Percentiles rank a stretch among this genome's conserved stretches.
Conservation (phyloP, 768 basidiomycete genomes). For the Lepiota venenata region DNA sequence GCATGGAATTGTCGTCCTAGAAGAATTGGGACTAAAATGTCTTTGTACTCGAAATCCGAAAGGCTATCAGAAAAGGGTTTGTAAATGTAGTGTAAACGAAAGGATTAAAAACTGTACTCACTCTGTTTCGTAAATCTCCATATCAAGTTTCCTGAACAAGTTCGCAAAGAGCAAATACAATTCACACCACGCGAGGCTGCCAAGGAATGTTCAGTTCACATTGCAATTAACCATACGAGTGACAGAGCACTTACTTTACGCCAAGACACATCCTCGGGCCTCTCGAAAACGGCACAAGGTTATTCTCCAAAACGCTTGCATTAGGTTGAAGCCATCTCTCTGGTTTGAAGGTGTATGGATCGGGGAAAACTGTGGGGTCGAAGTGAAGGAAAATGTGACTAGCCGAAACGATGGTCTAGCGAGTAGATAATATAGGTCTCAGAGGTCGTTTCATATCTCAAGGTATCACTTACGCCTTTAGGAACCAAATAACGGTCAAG, state of each 20-base stretch:
- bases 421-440: background rate
- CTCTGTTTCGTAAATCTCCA: slow-evolving; percentile 16
- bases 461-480: slow-evolving; percentile 27
- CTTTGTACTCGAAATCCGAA: slow-evolving; percentile 9
- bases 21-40: slow-evolving; percentile 12
- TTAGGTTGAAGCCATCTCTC: slow-evolving; percentile 39
- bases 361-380: slow-evolving; percentile 36
- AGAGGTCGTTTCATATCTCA: background rate
- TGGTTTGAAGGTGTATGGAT: slow-evolving; percentile 35
- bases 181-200: slow-evolving; percentile 31
- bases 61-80: background rate
- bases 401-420: slow-evolving; percentile 38
- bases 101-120: background rate
- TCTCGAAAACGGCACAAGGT: slow-evolving; percentile 40
- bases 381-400: slow-evolving; percentile 36
- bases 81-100: background rate
- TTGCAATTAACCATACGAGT: background rate
- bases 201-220: background rate
- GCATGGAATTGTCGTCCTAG: slow-evolving; percentile 14
- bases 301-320: slow-evolving; percentile 32
- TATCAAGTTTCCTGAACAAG: slow-evolving; percentile 28
- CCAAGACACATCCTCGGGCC: slow-evolving; percentile 43
- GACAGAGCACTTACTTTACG: slow-evolving; percentile 31
- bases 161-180: slow-evolving; percentile 27
- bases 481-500: slow-evolving; percentile 35